phyloP scores from a whole-genome alignment of 192 early-diverging fungal species.

The Mortierella hygrophila region DNA sequence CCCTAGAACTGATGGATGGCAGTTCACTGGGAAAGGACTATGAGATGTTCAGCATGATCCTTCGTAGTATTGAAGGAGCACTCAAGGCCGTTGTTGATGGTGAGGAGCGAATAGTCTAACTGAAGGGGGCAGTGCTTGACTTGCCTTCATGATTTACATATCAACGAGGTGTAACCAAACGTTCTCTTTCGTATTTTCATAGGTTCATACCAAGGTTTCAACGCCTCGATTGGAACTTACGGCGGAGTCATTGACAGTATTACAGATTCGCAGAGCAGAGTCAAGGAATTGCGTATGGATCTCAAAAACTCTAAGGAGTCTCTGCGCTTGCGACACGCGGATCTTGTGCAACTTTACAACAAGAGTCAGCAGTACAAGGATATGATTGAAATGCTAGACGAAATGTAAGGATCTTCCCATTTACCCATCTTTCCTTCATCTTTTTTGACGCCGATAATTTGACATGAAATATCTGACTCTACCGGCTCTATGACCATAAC shows the following conservation, averaged over 20 bases:
- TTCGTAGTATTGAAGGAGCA: conserved; percentile 72
- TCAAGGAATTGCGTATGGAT: conserved; percentile 72
- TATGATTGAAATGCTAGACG: conserved; percentile 81
- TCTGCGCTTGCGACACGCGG: conserved; percentile 71
- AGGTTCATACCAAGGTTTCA: conserved; percentile 88
- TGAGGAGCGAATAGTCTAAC: conserved; percentile 19
- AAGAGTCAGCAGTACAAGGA: conserved; percentile 84
- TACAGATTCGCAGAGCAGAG: conserved; percentile 71
- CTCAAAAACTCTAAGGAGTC: conserved; percentile 74
- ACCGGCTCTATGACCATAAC: not conserved
- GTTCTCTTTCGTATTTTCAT: not conserved
- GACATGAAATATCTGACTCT: not conserved
- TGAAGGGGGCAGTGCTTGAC: not conserved
- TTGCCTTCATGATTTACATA: not conserved
- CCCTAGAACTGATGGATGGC: conserved; percentile 80
- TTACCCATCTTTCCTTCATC: not conserved
- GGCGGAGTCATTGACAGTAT: conserved; percentile 82
- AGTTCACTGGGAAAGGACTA: conserved; percentile 77
- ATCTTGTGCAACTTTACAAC: conserved; percentile 76
- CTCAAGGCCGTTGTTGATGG: conserved; percentile 79
- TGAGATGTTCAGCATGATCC: conserved; percentile 71
- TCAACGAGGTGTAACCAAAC: not conserved
- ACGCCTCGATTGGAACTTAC: conserved; percentile 85
- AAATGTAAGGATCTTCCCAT: conserved; percentile 59
- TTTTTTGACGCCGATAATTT: not conserved